Evolutionary conservation across 2,329 filamentous ascomycete species (phyloP).

Genomic region (Apiospora pterosperma): DNA sequence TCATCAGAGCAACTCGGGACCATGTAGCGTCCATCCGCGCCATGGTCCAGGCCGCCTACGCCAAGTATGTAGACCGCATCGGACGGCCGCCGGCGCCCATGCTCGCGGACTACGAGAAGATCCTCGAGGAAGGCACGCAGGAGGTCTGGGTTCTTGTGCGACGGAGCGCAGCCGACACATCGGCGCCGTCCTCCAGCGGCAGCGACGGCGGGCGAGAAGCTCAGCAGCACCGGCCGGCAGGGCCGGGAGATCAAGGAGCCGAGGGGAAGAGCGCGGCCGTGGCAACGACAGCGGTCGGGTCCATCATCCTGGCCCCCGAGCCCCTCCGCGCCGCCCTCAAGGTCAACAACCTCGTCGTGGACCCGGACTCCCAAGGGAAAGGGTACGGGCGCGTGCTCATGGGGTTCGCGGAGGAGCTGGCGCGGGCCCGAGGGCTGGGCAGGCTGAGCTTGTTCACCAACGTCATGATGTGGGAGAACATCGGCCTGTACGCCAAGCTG

Average conservation of each 20-base stretch:
- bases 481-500: conserved; percentile 15
- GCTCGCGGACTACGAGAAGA: conserved; percentile 26
- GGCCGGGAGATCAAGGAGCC: conserved; percentile 1
- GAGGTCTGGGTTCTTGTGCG: not conserved
- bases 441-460: conserved; percentile 18
- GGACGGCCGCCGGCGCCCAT: conserved; percentile 33
- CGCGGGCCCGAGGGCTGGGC: conserved; percentile 6
- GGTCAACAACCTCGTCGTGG: conserved; percentile 20
- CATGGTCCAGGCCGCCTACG: conserved; percentile 7
- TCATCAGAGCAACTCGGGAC: not conserved
- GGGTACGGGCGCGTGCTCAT: conserved; percentile 20
- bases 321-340: conserved; percentile 8
- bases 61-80: conserved; percentile 6
- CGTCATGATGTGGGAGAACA: conserved; percentile 19
- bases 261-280: not conserved
- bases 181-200: not conserved
- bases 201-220: not conserved
- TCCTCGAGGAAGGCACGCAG: conserved; percentile 18
- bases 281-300: conserved; percentile 17
- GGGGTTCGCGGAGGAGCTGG: conserved; percentile 13
- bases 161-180: not conserved
- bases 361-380: conserved; percentile 13
- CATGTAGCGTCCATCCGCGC: not conserved
- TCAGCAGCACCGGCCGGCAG: not conserved
- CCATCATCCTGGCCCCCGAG: conserved; percentile 20